phyloP scores from a whole-genome alignment of 352 stramenopile genomes.

The Pelagophyceae sp. region DNA sequence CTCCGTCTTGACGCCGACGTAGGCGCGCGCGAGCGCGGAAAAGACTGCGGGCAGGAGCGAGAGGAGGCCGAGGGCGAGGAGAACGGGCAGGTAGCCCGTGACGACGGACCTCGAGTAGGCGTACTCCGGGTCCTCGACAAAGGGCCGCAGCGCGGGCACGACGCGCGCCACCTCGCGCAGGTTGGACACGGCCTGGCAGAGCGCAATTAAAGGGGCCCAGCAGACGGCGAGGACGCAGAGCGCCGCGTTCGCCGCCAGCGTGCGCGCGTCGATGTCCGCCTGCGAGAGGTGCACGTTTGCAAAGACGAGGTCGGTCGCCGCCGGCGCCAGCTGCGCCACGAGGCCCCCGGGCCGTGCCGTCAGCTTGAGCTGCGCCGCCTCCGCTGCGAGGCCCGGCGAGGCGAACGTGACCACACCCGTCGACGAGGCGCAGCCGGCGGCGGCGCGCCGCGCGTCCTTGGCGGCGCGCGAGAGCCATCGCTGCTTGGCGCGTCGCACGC shows the following conservation, averaged over 20 bases:
- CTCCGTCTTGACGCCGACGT: constrained; percentile 53
- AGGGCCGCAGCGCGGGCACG: background rate
- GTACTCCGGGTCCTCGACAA: background rate
- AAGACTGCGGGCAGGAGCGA: constrained; percentile 52
- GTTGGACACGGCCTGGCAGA: background rate
- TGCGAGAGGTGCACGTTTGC: background rate
- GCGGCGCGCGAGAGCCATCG: too few species aligned
- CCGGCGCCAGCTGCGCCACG: background rate
- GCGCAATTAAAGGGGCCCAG: background rate
- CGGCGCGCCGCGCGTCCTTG: too few species aligned
- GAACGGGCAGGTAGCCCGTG: constrained; percentile 59
- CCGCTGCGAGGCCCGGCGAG: background rate
- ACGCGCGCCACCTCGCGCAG: background rate
- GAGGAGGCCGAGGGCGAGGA: constrained; percentile 51
- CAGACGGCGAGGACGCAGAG: background rate
- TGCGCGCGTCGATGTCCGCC: background rate
- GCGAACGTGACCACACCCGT: constrained; percentile 13
- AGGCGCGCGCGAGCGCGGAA: constrained; percentile 44
- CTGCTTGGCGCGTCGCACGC: background rate
- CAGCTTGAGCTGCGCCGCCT: background rate
- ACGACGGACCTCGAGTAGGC: constrained; percentile 35
- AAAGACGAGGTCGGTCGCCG: background rate
- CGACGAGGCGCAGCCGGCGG: background rate
- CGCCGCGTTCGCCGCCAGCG: background rate
- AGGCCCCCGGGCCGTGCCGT: background rate